Evolutionary conservation across 768 basidiomycete genomes (phyloP).

Genomic region (Suillus subalutaceus): DNA sequence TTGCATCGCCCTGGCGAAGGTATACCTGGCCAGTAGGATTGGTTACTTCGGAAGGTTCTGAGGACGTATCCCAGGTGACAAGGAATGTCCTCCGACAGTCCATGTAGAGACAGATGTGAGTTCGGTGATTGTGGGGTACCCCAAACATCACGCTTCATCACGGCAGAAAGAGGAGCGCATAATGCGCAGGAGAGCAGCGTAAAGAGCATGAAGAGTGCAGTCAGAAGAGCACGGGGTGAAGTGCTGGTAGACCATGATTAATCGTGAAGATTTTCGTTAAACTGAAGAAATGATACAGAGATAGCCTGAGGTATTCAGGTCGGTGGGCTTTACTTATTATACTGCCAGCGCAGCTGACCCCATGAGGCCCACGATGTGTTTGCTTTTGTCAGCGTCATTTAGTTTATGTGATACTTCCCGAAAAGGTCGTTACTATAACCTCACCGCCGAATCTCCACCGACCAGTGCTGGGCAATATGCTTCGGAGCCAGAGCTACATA

Average conservation of each 20-base stretch:
- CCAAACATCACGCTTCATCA: conserved; percentile 48
- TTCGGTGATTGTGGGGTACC: conserved; percentile 43
- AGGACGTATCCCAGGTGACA: conserved; percentile 51
- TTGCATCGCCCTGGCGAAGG: conserved; percentile 39
- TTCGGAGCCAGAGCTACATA: background rate
- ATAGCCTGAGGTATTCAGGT: background rate
- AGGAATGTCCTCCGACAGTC: conserved; percentile 41
- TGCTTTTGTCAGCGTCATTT: background rate
- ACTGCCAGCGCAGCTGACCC: conserved; percentile 16
- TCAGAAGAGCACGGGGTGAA: conserved; percentile 11
- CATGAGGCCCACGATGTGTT: conserved; percentile 3
- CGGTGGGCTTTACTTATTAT: conserved; percentile 17
- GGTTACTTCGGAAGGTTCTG: conserved; percentile 48
- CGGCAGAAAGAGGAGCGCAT: conserved; percentile 31
- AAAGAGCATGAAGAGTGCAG: conserved; percentile 17
- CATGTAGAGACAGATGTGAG: conserved; percentile 43
- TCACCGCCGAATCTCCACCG: background rate
- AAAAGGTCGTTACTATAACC: background rate
- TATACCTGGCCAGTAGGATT: conserved; percentile 46
- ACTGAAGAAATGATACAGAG: conserved; percentile 4
- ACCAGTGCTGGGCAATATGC: background rate
- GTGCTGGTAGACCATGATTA: conserved; percentile 19
- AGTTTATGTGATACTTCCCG: background rate
- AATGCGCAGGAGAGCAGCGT: conserved; percentile 29
- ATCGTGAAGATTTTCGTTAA: conserved; percentile 8